Evolutionary conservation across 1,284 basidiomycete genomes (phyloP).

Genomic region (Ustilago trichophora): DNA sequence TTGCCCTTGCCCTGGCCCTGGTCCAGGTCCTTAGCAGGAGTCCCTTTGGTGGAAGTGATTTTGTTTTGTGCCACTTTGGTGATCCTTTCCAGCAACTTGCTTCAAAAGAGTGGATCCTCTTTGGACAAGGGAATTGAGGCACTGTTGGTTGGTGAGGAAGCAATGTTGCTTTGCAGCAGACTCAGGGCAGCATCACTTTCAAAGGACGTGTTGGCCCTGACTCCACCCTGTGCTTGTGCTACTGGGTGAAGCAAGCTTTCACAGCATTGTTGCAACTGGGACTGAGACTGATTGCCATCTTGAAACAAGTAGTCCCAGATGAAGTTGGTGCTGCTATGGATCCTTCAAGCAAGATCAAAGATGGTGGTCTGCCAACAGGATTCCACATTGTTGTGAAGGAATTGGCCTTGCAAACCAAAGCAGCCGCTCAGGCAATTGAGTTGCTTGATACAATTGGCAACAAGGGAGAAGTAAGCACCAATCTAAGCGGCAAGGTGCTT

Average conservation of each 20-base stretch:
- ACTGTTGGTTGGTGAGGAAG: not conserved
- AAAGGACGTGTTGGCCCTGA: not conserved
- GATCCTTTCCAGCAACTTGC: not conserved
- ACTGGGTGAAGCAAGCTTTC: not conserved
- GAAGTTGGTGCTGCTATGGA: conserved; percentile 3
- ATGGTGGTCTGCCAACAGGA: conserved; percentile 1
- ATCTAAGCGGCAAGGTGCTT: conserved; percentile 2
- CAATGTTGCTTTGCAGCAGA: too few species aligned
- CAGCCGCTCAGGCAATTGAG: not conserved
- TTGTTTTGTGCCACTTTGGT: too few species aligned
- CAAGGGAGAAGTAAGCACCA: not conserved
- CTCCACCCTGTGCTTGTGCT: not conserved
- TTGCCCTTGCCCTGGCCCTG: too few species aligned
- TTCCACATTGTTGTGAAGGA: not conserved
- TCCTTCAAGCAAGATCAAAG: not conserved
- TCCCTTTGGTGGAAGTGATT: too few species aligned
- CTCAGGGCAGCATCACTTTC: too few species aligned
- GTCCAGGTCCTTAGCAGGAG: too few species aligned
- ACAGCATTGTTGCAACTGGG: too few species aligned
- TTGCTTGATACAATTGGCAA: not conserved
- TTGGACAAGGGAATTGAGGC: not conserved
- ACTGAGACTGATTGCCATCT: not conserved
- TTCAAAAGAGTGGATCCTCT: not conserved
- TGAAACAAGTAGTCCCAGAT: conserved; percentile 1
- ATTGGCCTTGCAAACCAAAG: too few species aligned